Base-by-base conservation (phyloP, 1,284 basidiomycete genomes). In the Sanghuangporus weigelae region DNA sequence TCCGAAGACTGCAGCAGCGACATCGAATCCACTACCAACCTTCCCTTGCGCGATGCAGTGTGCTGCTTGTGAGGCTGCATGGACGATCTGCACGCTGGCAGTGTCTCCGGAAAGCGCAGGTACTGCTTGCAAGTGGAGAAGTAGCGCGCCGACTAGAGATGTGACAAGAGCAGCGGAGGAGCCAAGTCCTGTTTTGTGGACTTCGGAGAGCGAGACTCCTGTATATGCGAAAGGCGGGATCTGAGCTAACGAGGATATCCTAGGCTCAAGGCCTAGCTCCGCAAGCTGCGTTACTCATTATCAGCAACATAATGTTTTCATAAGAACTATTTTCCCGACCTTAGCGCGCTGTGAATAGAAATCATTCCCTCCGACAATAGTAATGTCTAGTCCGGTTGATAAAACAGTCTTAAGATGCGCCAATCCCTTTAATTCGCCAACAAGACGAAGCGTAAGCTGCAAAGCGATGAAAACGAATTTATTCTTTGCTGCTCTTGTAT, bases 41-140 rank as follows among this genome's bases (percentile, higher is more conserved):
- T 99, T 99, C 51, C 97, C 97, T 76, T 99, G 97, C 0, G 97
- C 97, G 35, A 95, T 81, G 71, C 96, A 98, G 74, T 99, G 97
- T 3, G 95, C 87, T 69, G 92, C 96, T 74, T 99, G 97, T 0
- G 96, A 88, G n/a, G 93, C 81, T 71, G 97, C 96, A 77, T 99
- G 97, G 0, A 94, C 87, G 21, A 48, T 59, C 2, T 82, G 85
- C 14, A 78, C 75, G 68, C 76, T 69, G 14, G 76, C 75, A 21
- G 75, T 72, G 11, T 73, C 69, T 63, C 88, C 79, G 1, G 83
- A 76, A 59, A 78, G 73, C n/a, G 74, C 67, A 38, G 83, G 75
- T 67, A 94, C 85, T 55, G 88, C 81, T 46, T 78, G 77, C 63
- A 96, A 80, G 70, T 95, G 93, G 10, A 95, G 75, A 23, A 98